These are phyloP conservation scores for Rosa multiflora DNA, from an alignment of 306 rosid genomes.

Conservation along the genomic window DNA sequence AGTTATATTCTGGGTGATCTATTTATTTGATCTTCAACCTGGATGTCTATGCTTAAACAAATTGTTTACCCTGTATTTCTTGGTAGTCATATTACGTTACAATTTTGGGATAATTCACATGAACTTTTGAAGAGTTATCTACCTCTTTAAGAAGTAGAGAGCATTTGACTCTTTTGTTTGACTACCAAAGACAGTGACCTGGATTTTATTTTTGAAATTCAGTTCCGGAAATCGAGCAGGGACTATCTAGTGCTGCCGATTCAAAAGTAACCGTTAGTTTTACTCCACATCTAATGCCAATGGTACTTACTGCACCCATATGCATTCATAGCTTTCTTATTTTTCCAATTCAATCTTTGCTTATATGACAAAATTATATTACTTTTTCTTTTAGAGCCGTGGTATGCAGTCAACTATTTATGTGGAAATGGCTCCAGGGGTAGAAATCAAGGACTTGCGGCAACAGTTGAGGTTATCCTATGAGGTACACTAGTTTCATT, in stretches of 20 bases:
- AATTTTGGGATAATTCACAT: no score
- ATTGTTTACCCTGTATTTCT: no score
- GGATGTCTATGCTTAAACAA: no score
- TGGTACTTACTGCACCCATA: constrained; percentile 47
- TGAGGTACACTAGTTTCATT: constrained; percentile 43
- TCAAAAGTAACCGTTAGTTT: constrained; percentile 81
- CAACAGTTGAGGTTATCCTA: constrained; percentile 64
- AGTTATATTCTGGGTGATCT: no score
- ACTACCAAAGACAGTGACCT: constrained; percentile 18
- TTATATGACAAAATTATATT: constrained; percentile 7
- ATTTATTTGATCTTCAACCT: no score
- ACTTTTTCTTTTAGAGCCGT: constrained; percentile 54
- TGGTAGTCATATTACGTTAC: no score
- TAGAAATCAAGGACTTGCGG: constrained; percentile 61
- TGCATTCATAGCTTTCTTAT: constrained; percentile 8
- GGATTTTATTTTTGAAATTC: constrained; percentile 36
- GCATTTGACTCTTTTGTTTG: neutral
- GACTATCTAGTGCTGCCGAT: constrained; percentile 73
- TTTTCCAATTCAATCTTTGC: constrained; percentile 13
- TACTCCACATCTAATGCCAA: constrained; percentile 93
- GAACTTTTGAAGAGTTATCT: no score
- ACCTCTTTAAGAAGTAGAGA: neutral
- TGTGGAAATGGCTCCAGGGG: constrained; percentile 86
- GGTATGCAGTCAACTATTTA: constrained; percentile 97
- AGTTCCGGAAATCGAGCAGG: constrained; percentile 97